Evolutionary conservation across 345 rosid species (phyloP), one percentile per base, ranked within the genome.

Genomic region (Acer campestre): DNA sequence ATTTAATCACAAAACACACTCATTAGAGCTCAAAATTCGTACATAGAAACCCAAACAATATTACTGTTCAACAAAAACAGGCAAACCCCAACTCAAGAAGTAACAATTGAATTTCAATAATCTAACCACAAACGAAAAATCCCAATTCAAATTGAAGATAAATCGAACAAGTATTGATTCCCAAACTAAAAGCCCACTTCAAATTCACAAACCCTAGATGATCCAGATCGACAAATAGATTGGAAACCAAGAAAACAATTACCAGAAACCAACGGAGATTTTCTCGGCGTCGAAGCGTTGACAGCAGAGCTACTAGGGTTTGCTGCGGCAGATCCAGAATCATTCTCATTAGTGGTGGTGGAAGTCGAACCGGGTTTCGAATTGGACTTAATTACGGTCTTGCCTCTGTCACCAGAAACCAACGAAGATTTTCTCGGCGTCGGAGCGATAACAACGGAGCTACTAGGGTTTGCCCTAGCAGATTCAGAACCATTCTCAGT

Each of bases 181-280:
- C 22, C 23, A 14, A 65, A 48, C 22, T n/a, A n/a, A 35, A 44
- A 62, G 25, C 38, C 70, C 31, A 13, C 3, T 6, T 40, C 14
- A 49, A 72, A 76, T 48, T 29, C 12, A 12, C 61, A 20, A 81
- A 51, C 79, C 80, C 80, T 61, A 67, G 49, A 63, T 14, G 2
- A 67, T 17, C 66, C 25, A 38, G 58, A 62, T 13, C 63, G 11
- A 27, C 10, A 17, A 58, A 25, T 20, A 68, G 7, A 27, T 46
- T 46, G 7, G 48, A 23, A 18, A 55, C 14, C 22, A 4, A 46
- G n/a, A 22, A 27, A 56, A 8, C n/a, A 13, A n/a, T 62, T 83
- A 84, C 86, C 82, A 9, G 68, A 17, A 63, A 55, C 59, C 66
- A 68, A 9, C 27, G 63, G 18, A 12, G 79, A 42, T 17, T 55